Base-by-base conservation (phyloP, 2,329 filamentous ascomycete species). In the Onygenales sp. region DNA sequence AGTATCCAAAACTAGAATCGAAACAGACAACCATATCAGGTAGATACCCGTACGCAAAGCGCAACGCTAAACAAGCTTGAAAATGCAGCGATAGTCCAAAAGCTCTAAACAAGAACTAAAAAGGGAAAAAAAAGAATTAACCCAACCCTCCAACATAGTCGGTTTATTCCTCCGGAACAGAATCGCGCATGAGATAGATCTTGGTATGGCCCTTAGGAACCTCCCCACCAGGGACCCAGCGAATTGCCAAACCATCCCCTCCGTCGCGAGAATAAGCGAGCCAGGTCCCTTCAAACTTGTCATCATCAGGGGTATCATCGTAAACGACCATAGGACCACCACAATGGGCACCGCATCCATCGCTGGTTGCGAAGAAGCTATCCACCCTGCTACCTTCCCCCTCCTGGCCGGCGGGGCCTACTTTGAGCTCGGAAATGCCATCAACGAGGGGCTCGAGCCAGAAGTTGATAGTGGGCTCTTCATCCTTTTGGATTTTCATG, bases 341-440 rank as follows among this genome's bases (percentile, higher is more conserved):
- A 21, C 50, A 51, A 8, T 51, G 50, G 4, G 42, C n/a, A 21
- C 50, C 50, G 11, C 50, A 51, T 7, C 50, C 50, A 14, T 31
- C 42, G 5, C n/a, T 8, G 5, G 42, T 44, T 10, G 42, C 42
- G 14, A 36, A 51, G 42, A 51, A 51, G 32, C 32, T 21, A 21
- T 32, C n/a, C 7, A n/a, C 43, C 3, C 14, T 33, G 31, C 21
- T 36, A 4, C 21, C 21, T 27, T 27, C 21, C 5, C 21, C 21
- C 21, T 27, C 21, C 21, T 27, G 3, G 21, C 21, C 21, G 21
- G 21, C 21, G 21, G 21, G 21, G 21, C 21, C 21, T 27, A 27
- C 21, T 27, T 27, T 27, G 21, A 27, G 21, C 21, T 3, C 21
- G 1, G 21, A 27, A 27, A 27, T 27, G 21, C 21, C 3, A 27